A percentile compares a stretch with the other conserved stretches of the same genome.
These are phyloP conservation scores for Limnanthes douglasii DNA, from an alignment of 345 rosid genomes.

Conservation along the genomic window DNA sequence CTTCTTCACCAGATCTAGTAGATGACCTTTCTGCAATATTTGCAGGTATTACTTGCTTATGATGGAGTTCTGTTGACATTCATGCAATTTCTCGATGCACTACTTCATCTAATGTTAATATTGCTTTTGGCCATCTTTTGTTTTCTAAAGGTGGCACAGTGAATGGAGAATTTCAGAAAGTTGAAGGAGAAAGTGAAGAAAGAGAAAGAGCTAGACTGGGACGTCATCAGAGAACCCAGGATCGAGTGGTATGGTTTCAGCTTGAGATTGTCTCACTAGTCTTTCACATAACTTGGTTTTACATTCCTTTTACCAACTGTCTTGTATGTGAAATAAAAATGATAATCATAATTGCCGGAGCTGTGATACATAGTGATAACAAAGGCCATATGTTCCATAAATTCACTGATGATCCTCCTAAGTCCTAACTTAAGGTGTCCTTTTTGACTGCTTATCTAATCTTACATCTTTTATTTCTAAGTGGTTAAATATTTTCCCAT, in stretches of 20 bases:
- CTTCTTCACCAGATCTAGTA: constrained; percentile 32
- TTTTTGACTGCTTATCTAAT: no score
- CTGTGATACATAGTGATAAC: no score
- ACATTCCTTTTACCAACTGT: no score
- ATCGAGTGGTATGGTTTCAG: constrained; percentile 50
- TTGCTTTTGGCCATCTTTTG: constrained; percentile 5
- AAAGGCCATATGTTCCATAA: no score
- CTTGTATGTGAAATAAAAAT: no score
- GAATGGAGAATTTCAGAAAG: constrained; percentile 59
- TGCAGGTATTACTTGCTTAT: constrained; percentile 40
- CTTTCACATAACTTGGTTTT: neutral
- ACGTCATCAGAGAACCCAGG: constrained; percentile 67
- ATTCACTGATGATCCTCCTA: no score
- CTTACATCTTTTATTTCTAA: no score
- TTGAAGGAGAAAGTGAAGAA: constrained; percentile 77
- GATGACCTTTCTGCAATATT: constrained; percentile 61
- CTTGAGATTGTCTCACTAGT: neutral
- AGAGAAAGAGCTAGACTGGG: constrained; percentile 70
- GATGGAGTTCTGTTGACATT: neutral
- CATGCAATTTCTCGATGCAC: neutral
- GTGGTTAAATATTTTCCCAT: no score
- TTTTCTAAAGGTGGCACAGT: constrained; percentile 28
- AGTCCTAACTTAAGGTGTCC: no score
- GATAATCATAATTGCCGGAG: no score
- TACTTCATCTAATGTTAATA: constrained; percentile 1